Conservation (phyloP, 2,329 filamentous ascomycete species). For the Allantophomopsis cytisporea region DNA sequence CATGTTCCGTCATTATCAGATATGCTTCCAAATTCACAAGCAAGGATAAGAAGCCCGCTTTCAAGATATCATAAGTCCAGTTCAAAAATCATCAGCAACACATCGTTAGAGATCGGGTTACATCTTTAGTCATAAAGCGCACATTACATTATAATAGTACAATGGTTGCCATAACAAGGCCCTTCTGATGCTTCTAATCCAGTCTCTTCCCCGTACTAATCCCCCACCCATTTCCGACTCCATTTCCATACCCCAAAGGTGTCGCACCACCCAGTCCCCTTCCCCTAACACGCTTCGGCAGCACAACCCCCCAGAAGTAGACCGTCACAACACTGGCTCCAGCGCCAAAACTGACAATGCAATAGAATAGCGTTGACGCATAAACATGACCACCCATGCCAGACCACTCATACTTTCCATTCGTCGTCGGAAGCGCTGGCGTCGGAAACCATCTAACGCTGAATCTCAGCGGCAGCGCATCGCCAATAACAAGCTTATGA, state of each 20-base stretch:
- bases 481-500: conserved; percentile 70
- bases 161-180: not conserved
- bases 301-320: conserved; percentile 46
- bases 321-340: conserved; percentile 38
- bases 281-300: conserved; percentile 28
- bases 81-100: too few relatives aligned
- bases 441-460: conserved; percentile 80
- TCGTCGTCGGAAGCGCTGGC: conserved; percentile 53
- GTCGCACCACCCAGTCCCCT: conserved; percentile 12
- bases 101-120: too few relatives aligned
- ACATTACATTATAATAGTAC: not conserved
- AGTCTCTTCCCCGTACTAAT: conserved; percentile 11
- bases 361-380: conserved; percentile 50
- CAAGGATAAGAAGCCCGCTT: too few relatives aligned
- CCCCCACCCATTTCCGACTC: conserved; percentile 11
- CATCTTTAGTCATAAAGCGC: too few relatives aligned
- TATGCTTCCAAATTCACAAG: too few relatives aligned
- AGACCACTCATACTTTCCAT: conserved; percentile 50
- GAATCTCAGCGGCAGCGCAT: conserved; percentile 66
- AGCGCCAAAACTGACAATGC: conserved; percentile 41
- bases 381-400: conserved; percentile 51
- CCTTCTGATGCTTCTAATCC: not conserved
- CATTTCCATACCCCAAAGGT: conserved; percentile 12
- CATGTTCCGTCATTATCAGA: too few relatives aligned
- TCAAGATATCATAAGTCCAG: too few relatives aligned